Percentiles rank a stretch among this genome's conserved stretches.
Conservation (phyloP, 2,329 filamentous ascomycete genomes). For the Phaeosphaeriaceae sp. region DNA sequence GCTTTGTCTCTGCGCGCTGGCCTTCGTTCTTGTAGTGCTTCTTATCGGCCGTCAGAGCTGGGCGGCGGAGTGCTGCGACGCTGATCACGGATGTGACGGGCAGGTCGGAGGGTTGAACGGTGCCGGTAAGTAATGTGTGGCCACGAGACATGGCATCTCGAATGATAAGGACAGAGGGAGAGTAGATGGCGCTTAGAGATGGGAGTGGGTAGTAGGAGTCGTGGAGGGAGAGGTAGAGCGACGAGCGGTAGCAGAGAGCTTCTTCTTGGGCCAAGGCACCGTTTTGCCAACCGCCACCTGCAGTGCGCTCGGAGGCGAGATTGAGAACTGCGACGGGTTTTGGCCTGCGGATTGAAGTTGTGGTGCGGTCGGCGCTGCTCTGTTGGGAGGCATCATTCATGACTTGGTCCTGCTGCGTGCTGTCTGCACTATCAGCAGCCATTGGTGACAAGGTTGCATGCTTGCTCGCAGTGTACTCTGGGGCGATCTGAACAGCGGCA, state of each 20-base stretch:
- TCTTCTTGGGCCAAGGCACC: slow-evolving; percentile 74
- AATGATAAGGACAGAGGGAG: slow-evolving; percentile 67
- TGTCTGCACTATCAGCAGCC: neutral
- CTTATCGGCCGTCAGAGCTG: slow-evolving; percentile 34
- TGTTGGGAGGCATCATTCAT: slow-evolving; percentile 6
- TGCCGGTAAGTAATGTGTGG: slow-evolving; percentile 56
- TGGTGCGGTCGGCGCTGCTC: slow-evolving; percentile 1
- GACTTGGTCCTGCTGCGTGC: neutral
- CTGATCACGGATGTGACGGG: slow-evolving; percentile 68
- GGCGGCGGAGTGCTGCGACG: slow-evolving; percentile 63
- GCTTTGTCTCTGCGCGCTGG: slow-evolving; percentile 64
- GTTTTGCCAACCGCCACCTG: slow-evolving; percentile 71
- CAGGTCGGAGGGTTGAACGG: slow-evolving; percentile 39
- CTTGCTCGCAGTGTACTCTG: slow-evolving; percentile 18
- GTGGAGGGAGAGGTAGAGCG: slow-evolving; percentile 60
- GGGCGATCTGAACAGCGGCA: slow-evolving; percentile 37
- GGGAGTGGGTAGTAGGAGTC: slow-evolving; percentile 62
- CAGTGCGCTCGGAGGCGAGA: slow-evolving; percentile 65
- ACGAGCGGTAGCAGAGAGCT: slow-evolving; percentile 70
- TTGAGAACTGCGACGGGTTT: slow-evolving; percentile 68
- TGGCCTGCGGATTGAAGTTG: slow-evolving; percentile 2
- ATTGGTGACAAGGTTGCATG: slow-evolving; percentile 10
- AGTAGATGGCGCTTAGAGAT: slow-evolving; percentile 63
- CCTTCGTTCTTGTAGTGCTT: slow-evolving; percentile 23
- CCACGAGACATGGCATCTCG: slow-evolving; percentile 58